These are phyloP conservation scores for Sclerospora graminicola DNA, from an alignment of 352 stramenopile genomes.

Conservation along the genomic window DNA sequence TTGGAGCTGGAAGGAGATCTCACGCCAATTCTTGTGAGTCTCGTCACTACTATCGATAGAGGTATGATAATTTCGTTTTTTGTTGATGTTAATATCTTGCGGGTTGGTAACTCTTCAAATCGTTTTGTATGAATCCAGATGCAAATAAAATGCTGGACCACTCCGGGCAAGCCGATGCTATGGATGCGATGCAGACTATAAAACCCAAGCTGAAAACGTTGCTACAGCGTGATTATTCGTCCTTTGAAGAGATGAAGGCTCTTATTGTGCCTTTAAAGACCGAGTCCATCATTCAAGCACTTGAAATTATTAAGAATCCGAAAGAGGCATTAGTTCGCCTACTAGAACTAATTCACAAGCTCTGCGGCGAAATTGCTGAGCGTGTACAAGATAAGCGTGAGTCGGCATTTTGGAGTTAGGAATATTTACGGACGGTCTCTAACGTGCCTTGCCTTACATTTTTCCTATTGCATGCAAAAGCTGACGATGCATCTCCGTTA, in stretches of 20 bases:
- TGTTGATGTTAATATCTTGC: not conserved
- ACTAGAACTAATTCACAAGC: slow-evolving; percentile 66
- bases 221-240: slow-evolving; percentile 77
- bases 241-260: slow-evolving; percentile 48
- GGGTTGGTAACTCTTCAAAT: too few relatives aligned
- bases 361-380: slow-evolving; percentile 74
- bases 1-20: slow-evolving; percentile 98
- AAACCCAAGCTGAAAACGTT: slow-evolving; percentile 87
- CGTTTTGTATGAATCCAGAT: slow-evolving; percentile 21
- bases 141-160: slow-evolving; percentile 98
- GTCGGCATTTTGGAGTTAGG: slow-evolving; percentile 7
- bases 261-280: slow-evolving; percentile 63
- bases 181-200: slow-evolving; percentile 75
- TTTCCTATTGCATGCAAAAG: slow-evolving; percentile 37
- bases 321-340: slow-evolving; percentile 56
- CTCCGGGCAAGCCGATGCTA: slow-evolving; percentile 95
- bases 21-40: slow-evolving; percentile 97
- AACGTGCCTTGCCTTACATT: not conserved
- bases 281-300: slow-evolving; percentile 62
- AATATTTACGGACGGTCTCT: not conserved
- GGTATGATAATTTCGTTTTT: slow-evolving; percentile 22
- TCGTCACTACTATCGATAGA: slow-evolving; percentile 83
- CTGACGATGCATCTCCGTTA: slow-evolving; percentile 76
- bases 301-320: slow-evolving; percentile 78
- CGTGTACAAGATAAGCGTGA: slow-evolving; percentile 50